Percentiles rank a stretch among this genome's conserved stretches.
Evolutionary conservation across 345 rosid species (phyloP).

Genomic region (Dipteronia sinensis): DNA sequence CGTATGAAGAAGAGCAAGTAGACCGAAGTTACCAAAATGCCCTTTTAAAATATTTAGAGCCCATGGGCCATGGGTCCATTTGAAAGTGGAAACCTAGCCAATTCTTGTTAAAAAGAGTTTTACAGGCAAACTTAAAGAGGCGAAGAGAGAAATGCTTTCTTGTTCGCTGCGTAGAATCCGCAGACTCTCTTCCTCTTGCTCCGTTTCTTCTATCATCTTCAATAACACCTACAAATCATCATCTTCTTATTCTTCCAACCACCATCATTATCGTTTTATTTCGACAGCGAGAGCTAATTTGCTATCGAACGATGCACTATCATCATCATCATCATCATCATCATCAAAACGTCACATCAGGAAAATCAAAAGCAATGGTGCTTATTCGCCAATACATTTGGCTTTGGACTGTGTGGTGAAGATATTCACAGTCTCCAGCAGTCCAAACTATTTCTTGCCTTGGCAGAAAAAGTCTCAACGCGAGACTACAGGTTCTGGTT

Average conservation of each 20-base stretch:
- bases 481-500: conserved; percentile 81
- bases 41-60: no score
- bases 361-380: conserved; percentile 10
- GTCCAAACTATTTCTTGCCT: conserved; percentile 61
- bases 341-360: background rate
- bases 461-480: conserved; percentile 85
- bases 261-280: background rate
- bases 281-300: background rate
- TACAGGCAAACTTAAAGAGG: no score
- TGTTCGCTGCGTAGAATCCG: conserved; percentile 12
- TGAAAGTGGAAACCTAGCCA: no score
- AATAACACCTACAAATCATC: background rate
- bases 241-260: background rate
- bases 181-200: conserved; percentile 1
- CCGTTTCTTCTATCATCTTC: background rate
- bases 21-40: no score
- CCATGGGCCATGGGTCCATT: no score
- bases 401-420: conserved; percentile 76
- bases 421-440: conserved; percentile 55
- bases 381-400: conserved; percentile 43
- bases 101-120: no score
- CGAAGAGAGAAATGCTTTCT: background rate
- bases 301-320: background rate
- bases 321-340: background rate
- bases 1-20: no score